Base-by-base conservation (phyloP, 1,139 yeast species). In the Kluyveromyces sp. region DNA sequence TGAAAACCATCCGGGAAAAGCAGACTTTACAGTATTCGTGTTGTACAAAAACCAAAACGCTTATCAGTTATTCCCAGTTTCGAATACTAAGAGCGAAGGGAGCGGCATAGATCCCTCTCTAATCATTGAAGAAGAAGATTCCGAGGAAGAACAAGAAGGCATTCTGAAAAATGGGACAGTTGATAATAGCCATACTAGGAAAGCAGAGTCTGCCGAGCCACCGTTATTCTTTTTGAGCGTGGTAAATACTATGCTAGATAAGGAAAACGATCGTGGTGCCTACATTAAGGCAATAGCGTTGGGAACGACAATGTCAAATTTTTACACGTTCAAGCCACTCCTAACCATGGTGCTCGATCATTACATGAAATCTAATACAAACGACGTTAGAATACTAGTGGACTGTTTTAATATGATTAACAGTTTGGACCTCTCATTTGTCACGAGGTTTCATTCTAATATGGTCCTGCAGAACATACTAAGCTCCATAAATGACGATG, bases 231-330 rank as follows among this genome's bases (percentile, higher is more conserved):
- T 60, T 43, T 32, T 59, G 2, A 59, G 46, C 41, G 54, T 55
- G 3, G 61, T 56, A n/a, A 52, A 48, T 36, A 49, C 63, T 3
- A 32, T 48, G 9, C 59, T 45, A 13, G 61, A 59, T 42, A 33
- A 40, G 16, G 38, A 41, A 9, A 53, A 60, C 44, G 50, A 49
- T 3, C 51, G 64, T 33, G 64, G 64, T 3, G 60, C 62, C 25
- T 48, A 43, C 16, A 53, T 58, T 8, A 53, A 53, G 40, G 49
- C 56, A 13, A 45, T 58, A 61, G 51, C 73, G 71, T 9, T 66
- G 71, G 56, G 78, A 76, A 77, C 65, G 53, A 78, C 50, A 67
- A 73, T 64, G 62, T 66, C 48, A 64, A 80, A 55, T 54, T 78
- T 51, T 61, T 67, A 52, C 68, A 77, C 50, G 56, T 78, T 48